These are phyloP conservation scores for Grosmannia clavigera DNA, from an alignment of 2,329 filamentous ascomycete species.

Conservation along the genomic window DNA sequence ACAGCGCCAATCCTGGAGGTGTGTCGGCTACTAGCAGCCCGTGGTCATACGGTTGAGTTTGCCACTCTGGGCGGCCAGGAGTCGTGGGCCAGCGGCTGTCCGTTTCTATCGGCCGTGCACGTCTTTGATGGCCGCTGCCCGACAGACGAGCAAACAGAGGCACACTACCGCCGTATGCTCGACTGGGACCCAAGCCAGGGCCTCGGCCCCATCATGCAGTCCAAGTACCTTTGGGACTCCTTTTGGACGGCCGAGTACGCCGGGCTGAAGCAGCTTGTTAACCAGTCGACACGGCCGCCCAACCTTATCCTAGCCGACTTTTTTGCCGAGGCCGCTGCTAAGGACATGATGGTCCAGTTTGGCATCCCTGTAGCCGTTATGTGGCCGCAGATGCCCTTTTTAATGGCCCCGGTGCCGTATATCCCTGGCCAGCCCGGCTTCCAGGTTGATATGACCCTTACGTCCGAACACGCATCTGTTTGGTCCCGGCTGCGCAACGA, in stretches of 20 bases:
- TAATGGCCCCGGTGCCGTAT: background rate
- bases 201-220: background rate
- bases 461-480: background rate
- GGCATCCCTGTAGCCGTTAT: background rate
- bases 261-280: background rate
- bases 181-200: background rate
- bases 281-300: background rate
- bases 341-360: conserved; percentile 1
- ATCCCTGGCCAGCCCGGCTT: conserved; percentile 1
- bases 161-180: background rate
- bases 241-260: background rate
- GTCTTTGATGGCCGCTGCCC: background rate
- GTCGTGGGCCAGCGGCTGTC: background rate
- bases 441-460: background rate
- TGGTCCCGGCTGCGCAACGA: background rate
- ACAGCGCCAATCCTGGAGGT: background rate
- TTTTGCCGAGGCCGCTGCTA: background rate
- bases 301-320: conserved; percentile 1
- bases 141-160: background rate
- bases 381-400: background rate
- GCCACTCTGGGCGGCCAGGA: conserved; percentile 1
- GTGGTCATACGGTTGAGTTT: background rate
- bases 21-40: background rate
- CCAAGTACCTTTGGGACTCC: background rate
- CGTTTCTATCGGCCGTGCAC: background rate